Evolutionary conservation across 768 basidiomycete genomes (phyloP), one percentile per base, ranked within the genome.

Genomic region (Infundibulicybe gibba): DNA sequence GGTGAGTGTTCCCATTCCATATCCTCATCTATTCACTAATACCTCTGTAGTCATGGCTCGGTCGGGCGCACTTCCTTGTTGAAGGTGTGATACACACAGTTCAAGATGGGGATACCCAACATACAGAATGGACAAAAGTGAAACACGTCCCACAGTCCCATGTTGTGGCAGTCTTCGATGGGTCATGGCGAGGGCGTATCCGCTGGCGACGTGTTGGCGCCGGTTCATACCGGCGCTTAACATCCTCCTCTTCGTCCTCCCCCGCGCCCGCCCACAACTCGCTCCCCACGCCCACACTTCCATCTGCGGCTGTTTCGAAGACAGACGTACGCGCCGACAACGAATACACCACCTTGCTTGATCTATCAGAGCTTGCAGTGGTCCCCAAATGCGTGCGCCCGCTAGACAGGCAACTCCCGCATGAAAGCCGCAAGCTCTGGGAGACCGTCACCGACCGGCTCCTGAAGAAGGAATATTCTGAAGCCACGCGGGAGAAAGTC

Each of bases 1-100:
- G 82, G 90, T 90, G 49, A 38, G 83, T 60, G 35, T 41, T 31
- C 10, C 35, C 11, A 32, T 11, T 25, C 2, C n/a, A 56, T 48
- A 6, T 2, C 19, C 48, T 45, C 37, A 45, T 13, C 42, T n/a
- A 47, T 15, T 49, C 19, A 6, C 16, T 13, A n/a, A 17, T 9
- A 13, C 40, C 31, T 47, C 41, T 38, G 20, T 50, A 79, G 90
- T 89, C 89, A 2, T 97, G 94, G 94, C 75, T 97, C 39, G 92
- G 94, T 44, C 82, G 76, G 50, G 85, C 94, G 4, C 87, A 88
- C 52, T 95, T 87, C 73, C 67, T 86, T 38, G 51, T 90, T 5
- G 94, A 94, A 59, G 97, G 95, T 39, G 84, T 97, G 43, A 83
- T 99, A 43, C 92, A 95, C 69, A 80, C 80, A 19, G 89, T 90